Evolutionary conservation across 345 rosid genomes (phyloP), one percentile per base, ranked within the genome.

Genomic region (Lagerstroemia speciosa): DNA sequence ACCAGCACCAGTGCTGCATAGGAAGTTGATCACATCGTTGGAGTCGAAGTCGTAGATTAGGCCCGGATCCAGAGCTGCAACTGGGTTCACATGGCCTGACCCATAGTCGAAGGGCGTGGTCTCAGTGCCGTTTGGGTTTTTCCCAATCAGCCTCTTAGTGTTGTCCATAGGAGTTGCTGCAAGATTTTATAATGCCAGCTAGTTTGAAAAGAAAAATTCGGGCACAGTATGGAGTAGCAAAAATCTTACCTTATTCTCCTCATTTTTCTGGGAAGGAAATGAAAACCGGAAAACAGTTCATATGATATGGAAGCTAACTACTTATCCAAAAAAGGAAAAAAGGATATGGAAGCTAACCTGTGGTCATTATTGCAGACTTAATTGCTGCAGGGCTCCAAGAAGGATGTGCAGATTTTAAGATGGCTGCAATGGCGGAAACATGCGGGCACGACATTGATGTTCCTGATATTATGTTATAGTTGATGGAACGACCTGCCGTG

Each of bases 391-490:
- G n/a, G n/a, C n/a, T n/a, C n/a, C n/a, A n/a, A n/a, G n/a, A n/a
- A n/a, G n/a, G n/a, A n/a, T n/a, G n/a, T n/a, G n/a, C n/a, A n/a
- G n/a, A n/a, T n/a, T n/a, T n/a, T n/a, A n/a, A n/a, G 66, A 79
- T 82, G 22, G 76, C 83, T 6, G 85, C 76, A 53, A 72, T 77
- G n/a, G 82, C 83, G 1, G 88, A 62, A 38, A 77, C 77, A 67
- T 86, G 88, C 17, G 86, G 86, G 62, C 86, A 84, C 57, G 88
- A 76, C 83, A 83, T 79, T 8, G 85, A 81, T 40, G n/a, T n/a
- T n/a, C n/a, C n/a, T n/a, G n/a, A n/a, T n/a, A n/a, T n/a, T n/a
- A n/a, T n/a, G n/a, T n/a, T n/a, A n/a, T n/a, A n/a, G n/a, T n/a
- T n/a, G n/a, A n/a, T n/a, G n/a, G n/a, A n/a, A n/a, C n/a, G n/a